phyloP scores from a whole-genome alignment of 1,139 yeast genomes.

The Nakaseomyces uthaithaninus region DNA sequence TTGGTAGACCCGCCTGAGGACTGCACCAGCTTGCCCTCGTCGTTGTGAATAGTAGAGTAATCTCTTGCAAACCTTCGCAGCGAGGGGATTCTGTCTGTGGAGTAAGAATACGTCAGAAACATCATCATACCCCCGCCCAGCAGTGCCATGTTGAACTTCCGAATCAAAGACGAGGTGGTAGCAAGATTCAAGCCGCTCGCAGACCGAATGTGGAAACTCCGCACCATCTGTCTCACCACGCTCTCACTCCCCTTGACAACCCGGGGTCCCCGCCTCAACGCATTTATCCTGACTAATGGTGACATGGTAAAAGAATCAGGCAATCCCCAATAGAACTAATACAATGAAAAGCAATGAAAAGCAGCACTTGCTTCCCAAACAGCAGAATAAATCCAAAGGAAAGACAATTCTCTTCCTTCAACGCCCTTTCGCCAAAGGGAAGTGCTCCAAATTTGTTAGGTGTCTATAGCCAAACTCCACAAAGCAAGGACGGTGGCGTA shows the following conservation, averaged over 20 bases:
- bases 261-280: not conserved
- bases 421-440: too few species aligned
- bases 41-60: conserved; percentile 12
- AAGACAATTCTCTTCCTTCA: too few species aligned
- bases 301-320: too few species aligned
- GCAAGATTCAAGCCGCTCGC: not conserved
- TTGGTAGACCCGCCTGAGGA: conserved; percentile 3
- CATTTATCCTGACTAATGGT: conserved; percentile 2
- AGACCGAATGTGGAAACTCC: not conserved
- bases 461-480: too few species aligned
- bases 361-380: too few species aligned
- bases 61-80: conserved; percentile 19
- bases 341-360: too few species aligned
- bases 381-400: too few species aligned
- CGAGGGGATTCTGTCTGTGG: conserved; percentile 15
- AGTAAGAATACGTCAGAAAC: conserved; percentile 18
- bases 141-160: conserved; percentile 13
- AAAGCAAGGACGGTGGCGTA: too few species aligned
- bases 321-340: too few species aligned
- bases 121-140: conserved; percentile 18
- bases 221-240: not conserved
- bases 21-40: not conserved
- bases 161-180: not conserved
- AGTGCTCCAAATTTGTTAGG: too few species aligned
- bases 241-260: not conserved